Evolutionary conservation across 805 yeast species (phyloP), one percentile per base, ranked within the genome.

Genomic region (Danielia reshetovae): DNA sequence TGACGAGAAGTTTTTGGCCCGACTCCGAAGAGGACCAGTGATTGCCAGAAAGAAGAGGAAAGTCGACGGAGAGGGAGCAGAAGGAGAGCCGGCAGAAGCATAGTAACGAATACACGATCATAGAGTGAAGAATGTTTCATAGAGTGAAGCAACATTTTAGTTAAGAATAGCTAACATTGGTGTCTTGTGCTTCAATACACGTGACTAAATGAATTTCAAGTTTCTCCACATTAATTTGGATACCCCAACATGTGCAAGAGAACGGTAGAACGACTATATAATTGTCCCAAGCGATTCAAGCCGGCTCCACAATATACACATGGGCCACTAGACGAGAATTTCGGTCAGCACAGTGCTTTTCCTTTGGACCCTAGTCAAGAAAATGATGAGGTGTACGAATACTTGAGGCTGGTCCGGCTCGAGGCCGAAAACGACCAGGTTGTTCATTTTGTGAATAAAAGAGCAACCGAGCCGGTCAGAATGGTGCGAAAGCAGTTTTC

Each of bases 21-120:
- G 74, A 43, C 57, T 88, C 44, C 72, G 65, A 46, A 67, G 75
- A 39, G 77, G 71, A 39, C 90, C 94, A 1, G 70, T 63, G n/a
- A 74, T 79, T 7, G 50, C 60, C 4, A 52, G 55, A 9, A 59
- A 57, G 40, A 65, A 59, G 49, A 27, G 51, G 25, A 40, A 38
- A 29, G 26, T 38, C 4, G 49, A 42, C n/a, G 24, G 21, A n/a
- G 29, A 18, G 6, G 18, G 21, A 11, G 29, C 11, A 6, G n/a
- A n/a, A n/a, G n/a, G n/a, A n/a, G n/a, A n/a, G n/a, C n/a, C n/a
- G n/a, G n/a, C n/a, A n/a, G n/a, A n/a, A n/a, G n/a, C n/a, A n/a
- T n/a, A n/a, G n/a, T n/a, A n/a, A n/a, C n/a, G n/a, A n/a, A n/a
- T n/a, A n/a, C n/a, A n/a, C n/a, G n/a, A n/a, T n/a, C n/a, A n/a